Evolutionary conservation across 371 early-diverging fungal genomes (phyloP), one percentile per base, ranked within the genome.

Genomic region (Actinomucor elegans): DNA sequence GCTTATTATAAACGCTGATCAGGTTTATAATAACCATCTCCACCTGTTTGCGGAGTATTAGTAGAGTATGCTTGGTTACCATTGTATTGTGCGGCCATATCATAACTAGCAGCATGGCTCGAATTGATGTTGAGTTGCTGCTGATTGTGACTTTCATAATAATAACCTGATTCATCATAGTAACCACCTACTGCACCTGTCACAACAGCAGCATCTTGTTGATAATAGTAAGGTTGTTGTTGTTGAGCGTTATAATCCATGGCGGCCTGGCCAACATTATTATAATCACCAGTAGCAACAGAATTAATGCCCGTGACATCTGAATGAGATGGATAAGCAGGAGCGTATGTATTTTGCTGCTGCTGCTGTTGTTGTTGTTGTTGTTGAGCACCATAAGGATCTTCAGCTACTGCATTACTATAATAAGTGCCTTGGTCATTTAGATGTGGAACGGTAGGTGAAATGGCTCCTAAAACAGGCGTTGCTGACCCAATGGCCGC

Each of bases 361-460:
- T 11, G 11, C 8, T 31, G 21, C 14, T 29, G 15, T 26, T 46
- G n/a, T n/a, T n/a, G n/a, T 11, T 69, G 68, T 15, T 52, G 61
- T 23, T 52, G 46, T 11, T 54, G 51, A 35, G 34, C 52, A 9
- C 50, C 41, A 40, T 63, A 63, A 21, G 68, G 38, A 49, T 49
- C 49, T 2, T 49, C 49, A 15, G 34, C 20, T 9, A 14, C 5
- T 8, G 21, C 15, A 17, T 6, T 26, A 9, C 60, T 38, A 36
- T 75, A 72, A 27, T 61, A 75, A 28, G 71, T 71, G 42, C 71
- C 75, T 49, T 72, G 74, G 0, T 70, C 70, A 31, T 72, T 72
- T 11, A 75, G 28, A 24, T 64, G 59, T 12, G 75, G 75, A 4
- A 75, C 21, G 11, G 75, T 75, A 42, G 76, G 76, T 15, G 65